Evolutionary conservation across 2,329 filamentous ascomycete genomes (phyloP).

Genomic region (Hypoxylon sp.): DNA sequence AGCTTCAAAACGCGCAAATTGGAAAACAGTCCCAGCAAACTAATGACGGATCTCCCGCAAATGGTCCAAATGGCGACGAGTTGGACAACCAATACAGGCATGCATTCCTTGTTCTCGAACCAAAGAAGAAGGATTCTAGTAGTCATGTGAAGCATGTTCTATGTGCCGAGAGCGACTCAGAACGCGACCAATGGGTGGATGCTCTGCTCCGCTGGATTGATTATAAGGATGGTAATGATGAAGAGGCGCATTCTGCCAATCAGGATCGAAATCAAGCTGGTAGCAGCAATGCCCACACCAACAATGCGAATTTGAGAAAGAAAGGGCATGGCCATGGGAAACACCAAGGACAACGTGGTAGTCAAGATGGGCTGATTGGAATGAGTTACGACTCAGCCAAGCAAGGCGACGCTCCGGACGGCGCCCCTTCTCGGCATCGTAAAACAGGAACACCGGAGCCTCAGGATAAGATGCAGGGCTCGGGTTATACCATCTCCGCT

Average conservation of each 20-base stretch:
- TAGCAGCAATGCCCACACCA: conserved; percentile 54
- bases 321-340: conserved; percentile 57
- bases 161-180: conserved; percentile 93
- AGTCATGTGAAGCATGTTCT: conserved; percentile 93
- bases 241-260: conserved; percentile 58
- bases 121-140: conserved; percentile 93
- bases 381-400: conserved; percentile 71
- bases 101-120: conserved; percentile 93
- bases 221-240: conserved; percentile 73
- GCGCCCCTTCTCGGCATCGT: conserved; percentile 56
- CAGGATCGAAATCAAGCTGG: conserved; percentile 61
- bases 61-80: conserved; percentile 73
- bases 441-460: conserved; percentile 51
- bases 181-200: conserved; percentile 95
- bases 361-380: conserved; percentile 66
- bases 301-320: conserved; percentile 60
- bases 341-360: conserved; percentile 56
- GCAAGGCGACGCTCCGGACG: conserved; percentile 66
- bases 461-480: conserved; percentile 55
- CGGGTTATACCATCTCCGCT: conserved; percentile 77
- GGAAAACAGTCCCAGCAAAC: conserved; percentile 85
- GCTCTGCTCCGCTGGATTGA: conserved; percentile 92
- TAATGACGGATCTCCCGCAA: conserved; percentile 74
- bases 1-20: conserved; percentile 90
- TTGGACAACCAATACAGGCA: conserved; percentile 95